Base-by-base conservation (phyloP, 345 rosid species). In the Cardiospermum halicacabum region DNA sequence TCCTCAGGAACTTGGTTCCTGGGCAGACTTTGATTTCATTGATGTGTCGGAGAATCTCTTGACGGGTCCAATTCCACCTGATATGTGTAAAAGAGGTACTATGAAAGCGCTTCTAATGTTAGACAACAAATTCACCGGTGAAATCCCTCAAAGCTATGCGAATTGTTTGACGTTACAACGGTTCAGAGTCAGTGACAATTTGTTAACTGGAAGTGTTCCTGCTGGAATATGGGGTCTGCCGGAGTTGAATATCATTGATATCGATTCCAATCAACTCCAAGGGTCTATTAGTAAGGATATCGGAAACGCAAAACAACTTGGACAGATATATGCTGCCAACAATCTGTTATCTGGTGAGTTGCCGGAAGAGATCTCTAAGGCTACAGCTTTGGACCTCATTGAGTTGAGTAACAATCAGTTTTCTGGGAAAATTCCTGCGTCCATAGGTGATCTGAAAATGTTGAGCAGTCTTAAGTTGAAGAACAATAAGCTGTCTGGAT, bases 201-300 rank as follows among this genome's bases (percentile, higher is more conserved):
- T 74, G 0, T 86, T 93, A 2, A 65, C 89, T 0, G 98, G 98
- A 18, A 67, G 63, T 0, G 82, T 93, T 49, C 98, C 98, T 0
- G 53, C 84, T 0, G 91, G 96, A 12, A 79, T 93, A 25, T 90
- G 97, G 96, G 96, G 97, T 2, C 76, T 93, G 63, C 96, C 98
- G 0, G 8, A 61, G 12, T 70, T 83, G 34, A 73, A 73, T 49
- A 86, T 90, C 19, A 81, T 93, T 42, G 98, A 93, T 71, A 34
- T 90, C 54, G 71, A 77, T 1, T 48, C 47, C 62, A 93, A 93
- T 57, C 76, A 75, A 40, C 42, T 93, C 58, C 73, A 84, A 64
- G 97, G 98, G 43, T 58, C 81, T 0, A 75, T 93, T 28, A 77
- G 88, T 3, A 50, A 80, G 1, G 89, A 84, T 69, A 77, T 93